Conservation (phyloP, 176 grass and related monocot genomes). For the Chrysopogon serrulatus region DNA sequence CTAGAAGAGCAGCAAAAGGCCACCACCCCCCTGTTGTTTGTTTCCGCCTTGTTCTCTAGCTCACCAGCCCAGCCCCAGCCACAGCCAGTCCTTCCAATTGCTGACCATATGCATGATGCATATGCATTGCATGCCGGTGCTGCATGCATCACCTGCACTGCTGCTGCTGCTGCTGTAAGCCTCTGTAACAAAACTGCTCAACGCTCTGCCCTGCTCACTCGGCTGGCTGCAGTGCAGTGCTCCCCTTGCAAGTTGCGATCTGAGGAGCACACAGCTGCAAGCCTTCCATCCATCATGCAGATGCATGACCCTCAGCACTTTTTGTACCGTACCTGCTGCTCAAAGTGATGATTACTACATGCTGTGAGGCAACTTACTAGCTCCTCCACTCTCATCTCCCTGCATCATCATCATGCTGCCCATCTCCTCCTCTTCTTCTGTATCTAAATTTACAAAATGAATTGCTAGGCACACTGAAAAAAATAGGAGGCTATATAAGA, state of each 20-base stretch:
- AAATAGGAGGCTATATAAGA: too few relatives aligned
- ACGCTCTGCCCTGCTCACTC: too few relatives aligned
- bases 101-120: too few relatives aligned
- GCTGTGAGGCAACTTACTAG: not conserved
- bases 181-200: too few relatives aligned
- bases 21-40: not conserved
- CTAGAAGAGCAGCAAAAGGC: conserved; percentile 27
- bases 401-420: not conserved
- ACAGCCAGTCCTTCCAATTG: not conserved
- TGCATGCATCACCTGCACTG: too few relatives aligned
- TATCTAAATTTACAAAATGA: not conserved
- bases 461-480: too few relatives aligned
- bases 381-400: not conserved
- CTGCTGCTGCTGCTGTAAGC: too few relatives aligned
- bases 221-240: too few relatives aligned
- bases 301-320: not conserved
- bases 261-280: not conserved
- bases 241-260: not conserved
- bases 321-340: not conserved
- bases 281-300: not conserved
- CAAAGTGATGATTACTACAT: not conserved
- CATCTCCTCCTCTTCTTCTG: not conserved
- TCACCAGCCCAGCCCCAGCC: too few relatives aligned
- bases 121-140: not conserved
- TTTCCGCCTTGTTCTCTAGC: conserved; percentile 29